Evolutionary conservation across 1,139 yeast genomes (phyloP).

Genomic region (Debaryomyces subglobosus): DNA sequence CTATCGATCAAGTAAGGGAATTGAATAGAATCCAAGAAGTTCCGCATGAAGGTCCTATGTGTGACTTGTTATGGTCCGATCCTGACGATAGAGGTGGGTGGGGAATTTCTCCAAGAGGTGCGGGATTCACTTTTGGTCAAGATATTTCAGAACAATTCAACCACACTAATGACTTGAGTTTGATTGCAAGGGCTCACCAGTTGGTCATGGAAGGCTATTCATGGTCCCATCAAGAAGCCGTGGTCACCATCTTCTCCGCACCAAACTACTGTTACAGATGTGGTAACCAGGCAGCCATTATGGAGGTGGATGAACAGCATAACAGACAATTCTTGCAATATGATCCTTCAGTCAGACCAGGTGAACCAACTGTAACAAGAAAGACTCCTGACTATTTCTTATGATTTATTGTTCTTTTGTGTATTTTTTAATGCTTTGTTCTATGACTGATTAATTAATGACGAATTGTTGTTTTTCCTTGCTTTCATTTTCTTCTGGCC

Average conservation of each 20-base stretch:
- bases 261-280: constrained; percentile 97
- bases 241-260: constrained; percentile 97
- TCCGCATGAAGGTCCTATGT: constrained; percentile 99
- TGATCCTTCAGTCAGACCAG: constrained; percentile 94
- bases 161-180: constrained; percentile 83
- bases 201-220: constrained; percentile 94
- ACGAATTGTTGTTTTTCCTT: constrained; percentile 7
- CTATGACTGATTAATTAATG: constrained; percentile 8
- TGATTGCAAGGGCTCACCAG: constrained; percentile 97
- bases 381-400: constrained; percentile 94
- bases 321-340: constrained; percentile 89
- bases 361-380: constrained; percentile 93
- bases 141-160: constrained; percentile 64
- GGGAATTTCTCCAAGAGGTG: constrained; percentile 98
- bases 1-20: constrained; percentile 85
- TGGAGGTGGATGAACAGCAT: constrained; percentile 96
- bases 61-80: constrained; percentile 96
- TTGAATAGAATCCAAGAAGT: constrained; percentile 92
- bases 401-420: constrained; percentile 28
- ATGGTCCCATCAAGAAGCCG: constrained; percentile 83
- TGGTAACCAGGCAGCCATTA: constrained; percentile 98
- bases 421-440: constrained; percentile 8
- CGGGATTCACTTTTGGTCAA: constrained; percentile 76
- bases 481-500: constrained; percentile 6
- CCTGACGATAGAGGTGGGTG: constrained; percentile 97